These are phyloP conservation scores for Saraca asoca DNA, from an alignment of 331 rosid species.

Conservation along the genomic window DNA sequence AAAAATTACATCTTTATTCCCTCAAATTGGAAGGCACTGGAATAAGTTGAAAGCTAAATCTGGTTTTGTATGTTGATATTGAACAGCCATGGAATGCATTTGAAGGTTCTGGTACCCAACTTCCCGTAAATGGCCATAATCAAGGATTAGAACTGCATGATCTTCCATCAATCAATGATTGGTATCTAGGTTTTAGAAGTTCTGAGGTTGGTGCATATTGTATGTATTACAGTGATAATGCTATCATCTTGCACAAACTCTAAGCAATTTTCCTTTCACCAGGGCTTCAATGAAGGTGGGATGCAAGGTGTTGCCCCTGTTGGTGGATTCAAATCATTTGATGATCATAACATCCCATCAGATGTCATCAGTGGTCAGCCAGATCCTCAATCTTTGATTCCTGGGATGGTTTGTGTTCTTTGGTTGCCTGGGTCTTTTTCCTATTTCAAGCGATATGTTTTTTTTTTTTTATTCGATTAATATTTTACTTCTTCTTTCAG, in stretches of 20 bases:
- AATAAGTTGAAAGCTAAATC: conserved; percentile 33
- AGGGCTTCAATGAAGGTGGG: conserved; percentile 27
- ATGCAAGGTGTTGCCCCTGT: conserved; percentile 31
- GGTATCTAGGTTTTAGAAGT: conserved; percentile 36
- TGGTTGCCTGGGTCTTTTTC: conserved; percentile 32
- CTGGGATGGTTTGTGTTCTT: conserved; percentile 46
- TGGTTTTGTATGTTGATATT: conserved; percentile 38
- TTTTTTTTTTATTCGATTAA: background rate
- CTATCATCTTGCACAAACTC: conserved; percentile 16
- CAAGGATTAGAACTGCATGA: conserved; percentile 40
- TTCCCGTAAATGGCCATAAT: conserved; percentile 40
- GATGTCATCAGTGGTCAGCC: conserved; percentile 36
- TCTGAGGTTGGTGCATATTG: conserved; percentile 53
- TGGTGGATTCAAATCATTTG: conserved; percentile 26
- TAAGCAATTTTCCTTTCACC: conserved; percentile 28
- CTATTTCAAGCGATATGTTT: conserved; percentile 24
- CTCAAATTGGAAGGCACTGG: conserved; percentile 6
- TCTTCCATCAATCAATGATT: conserved; percentile 46
- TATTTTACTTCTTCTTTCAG: conserved; percentile 43
- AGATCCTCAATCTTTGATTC: conserved; percentile 37
- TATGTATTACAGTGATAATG: conserved; percentile 14
- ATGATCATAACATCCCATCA: conserved; percentile 31
- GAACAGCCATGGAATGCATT: conserved; percentile 80
- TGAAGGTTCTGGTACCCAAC: conserved; percentile 49
- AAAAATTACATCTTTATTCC: background rate